Evolutionary conservation across 805 yeast genomes (phyloP).

Genomic region (Lachancea sp.): DNA sequence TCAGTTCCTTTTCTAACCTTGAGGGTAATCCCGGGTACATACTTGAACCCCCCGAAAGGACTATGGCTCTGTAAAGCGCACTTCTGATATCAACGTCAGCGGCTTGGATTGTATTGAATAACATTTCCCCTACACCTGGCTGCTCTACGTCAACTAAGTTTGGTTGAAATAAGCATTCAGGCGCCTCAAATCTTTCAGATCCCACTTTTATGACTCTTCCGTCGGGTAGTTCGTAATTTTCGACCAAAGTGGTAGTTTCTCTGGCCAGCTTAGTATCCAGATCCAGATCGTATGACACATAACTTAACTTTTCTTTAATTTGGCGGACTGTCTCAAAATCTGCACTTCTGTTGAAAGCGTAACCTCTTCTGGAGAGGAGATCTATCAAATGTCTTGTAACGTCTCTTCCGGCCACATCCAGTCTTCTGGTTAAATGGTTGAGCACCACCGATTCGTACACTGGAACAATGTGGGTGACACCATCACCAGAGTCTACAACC

Average conservation of each 20-base stretch:
- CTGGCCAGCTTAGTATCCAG: constrained; percentile 80
- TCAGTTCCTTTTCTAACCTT: constrained; percentile 88
- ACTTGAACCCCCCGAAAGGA: constrained; percentile 93
- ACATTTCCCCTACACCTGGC: constrained; percentile 90
- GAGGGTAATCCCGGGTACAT: constrained; percentile 99
- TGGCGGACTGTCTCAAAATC: constrained; percentile 98
- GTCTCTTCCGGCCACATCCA: constrained; percentile 97
- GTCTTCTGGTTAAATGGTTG: constrained; percentile 83
- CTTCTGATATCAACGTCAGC: constrained; percentile 93
- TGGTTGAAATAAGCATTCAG: constrained; percentile 95
- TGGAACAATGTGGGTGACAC: constrained; percentile 97
- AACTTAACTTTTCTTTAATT: constrained; percentile 92
- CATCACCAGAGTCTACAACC: constrained; percentile 97
- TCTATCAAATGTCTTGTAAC: constrained; percentile 95
- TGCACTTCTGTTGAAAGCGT: constrained; percentile 96
- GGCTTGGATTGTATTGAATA: constrained; percentile 86
- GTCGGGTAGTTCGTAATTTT: constrained; percentile 89
- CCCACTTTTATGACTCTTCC: constrained; percentile 93
- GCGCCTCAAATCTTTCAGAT: constrained; percentile 93
- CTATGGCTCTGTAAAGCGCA: constrained; percentile 83
- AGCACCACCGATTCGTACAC: constrained; percentile 96
- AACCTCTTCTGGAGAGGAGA: constrained; percentile 87
- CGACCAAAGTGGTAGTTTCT: constrained; percentile 94
- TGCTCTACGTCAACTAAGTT: constrained; percentile 91
- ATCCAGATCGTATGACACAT: constrained; percentile 89